Evolutionary conservation across 1,284 basidiomycete genomes (phyloP).

Genomic region (Melampsora larici-populina): DNA sequence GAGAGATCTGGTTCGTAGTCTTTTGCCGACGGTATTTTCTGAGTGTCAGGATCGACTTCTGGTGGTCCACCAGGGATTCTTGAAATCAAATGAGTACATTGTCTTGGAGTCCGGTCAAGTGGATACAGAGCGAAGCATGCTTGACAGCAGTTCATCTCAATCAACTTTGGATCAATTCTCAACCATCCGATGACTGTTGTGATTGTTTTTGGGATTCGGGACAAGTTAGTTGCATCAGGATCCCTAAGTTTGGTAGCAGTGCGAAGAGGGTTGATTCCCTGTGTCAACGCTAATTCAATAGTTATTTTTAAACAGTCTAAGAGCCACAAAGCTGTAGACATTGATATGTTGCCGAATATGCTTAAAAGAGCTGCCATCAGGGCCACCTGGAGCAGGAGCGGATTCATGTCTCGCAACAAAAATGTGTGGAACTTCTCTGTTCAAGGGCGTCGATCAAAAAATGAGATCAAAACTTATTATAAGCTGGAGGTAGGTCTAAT

Average conservation of each 20-base stretch:
- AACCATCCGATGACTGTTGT: slow-evolving; percentile 9
- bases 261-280: no score
- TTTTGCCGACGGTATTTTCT: no score
- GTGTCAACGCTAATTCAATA: no score
- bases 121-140: slow-evolving; percentile 33
- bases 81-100: neutral
- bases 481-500: no score
- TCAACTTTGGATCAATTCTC: slow-evolving; percentile 16
- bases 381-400: slow-evolving; percentile 4
- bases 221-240: neutral
- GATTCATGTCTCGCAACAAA: neutral
- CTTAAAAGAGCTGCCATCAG: slow-evolving; percentile 6
- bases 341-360: slow-evolving; percentile 17
- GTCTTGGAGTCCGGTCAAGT: neutral
- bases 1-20: no score
- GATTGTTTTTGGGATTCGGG: no score
- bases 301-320: neutral
- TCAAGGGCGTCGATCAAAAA: no score
- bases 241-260: no score
- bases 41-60: no score
- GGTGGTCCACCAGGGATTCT: no score
- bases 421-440: slow-evolving; percentile 20
- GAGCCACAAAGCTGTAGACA: slow-evolving; percentile 7
- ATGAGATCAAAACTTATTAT: no score
- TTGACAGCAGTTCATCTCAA: slow-evolving; percentile 17